Evolutionary conservation across 495 filamentous ascomycete species (phyloP).

Genomic region (Terfezia claveryi): DNA sequence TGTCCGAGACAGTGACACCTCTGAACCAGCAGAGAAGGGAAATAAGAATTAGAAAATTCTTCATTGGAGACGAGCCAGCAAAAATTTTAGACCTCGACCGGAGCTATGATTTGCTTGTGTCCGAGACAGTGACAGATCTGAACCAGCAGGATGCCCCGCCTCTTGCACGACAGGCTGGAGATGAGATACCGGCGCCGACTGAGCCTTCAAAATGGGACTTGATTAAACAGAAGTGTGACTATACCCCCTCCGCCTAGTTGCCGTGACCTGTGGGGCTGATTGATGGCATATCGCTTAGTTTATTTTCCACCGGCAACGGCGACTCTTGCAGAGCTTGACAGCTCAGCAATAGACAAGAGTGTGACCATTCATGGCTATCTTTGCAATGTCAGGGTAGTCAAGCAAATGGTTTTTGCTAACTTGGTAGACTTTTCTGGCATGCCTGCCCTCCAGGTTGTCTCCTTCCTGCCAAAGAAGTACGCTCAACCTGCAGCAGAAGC

Average conservation of each 20-base stretch:
- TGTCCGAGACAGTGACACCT: too few species aligned
- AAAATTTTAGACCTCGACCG: neutral
- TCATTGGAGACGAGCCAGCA: too few species aligned
- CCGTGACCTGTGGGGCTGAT: neutral
- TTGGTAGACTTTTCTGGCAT: neutral
- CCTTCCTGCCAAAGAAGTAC: neutral
- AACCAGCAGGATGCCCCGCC: neutral
- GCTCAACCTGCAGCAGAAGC: too few species aligned
- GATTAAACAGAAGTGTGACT: neutral
- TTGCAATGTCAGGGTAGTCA: neutral
- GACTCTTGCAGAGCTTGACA: neutral
- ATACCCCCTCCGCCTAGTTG: neutral
- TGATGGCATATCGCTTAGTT: neutral
- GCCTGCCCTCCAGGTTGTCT: neutral
- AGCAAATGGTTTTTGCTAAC: neutral
- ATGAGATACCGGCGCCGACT: too few species aligned
- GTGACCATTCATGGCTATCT: neutral
- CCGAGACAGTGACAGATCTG: neutral
- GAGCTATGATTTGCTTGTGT: neutral
- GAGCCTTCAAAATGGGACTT: neutral
- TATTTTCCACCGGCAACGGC: neutral
- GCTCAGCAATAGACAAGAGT: neutral
- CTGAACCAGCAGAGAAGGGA: too few species aligned
- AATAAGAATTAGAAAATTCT: too few species aligned
- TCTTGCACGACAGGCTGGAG: too few species aligned